phyloP scores from a whole-genome alignment of 371 early-diverging fungal species.

The Mucor lusitanicus region DNA sequence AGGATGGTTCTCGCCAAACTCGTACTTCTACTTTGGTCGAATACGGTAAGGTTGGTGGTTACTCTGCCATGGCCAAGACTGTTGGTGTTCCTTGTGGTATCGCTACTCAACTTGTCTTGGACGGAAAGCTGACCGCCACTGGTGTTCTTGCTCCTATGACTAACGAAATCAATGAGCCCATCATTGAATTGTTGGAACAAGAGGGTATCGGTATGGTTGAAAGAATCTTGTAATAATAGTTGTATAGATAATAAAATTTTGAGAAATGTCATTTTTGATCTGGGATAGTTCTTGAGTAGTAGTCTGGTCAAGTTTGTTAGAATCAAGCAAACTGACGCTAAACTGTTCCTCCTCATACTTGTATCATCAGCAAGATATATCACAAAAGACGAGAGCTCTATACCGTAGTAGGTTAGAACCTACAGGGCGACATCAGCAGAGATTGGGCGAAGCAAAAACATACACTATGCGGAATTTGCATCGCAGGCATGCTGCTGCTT shows the following conservation, averaged over 20 bases:
- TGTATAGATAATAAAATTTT: neutral
- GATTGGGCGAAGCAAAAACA: no score
- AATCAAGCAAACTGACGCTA: no score
- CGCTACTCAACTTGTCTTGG: conserved; percentile 88
- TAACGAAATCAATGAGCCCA: conserved; percentile 85
- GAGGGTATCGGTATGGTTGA: conserved; percentile 92
- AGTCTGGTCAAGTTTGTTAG: no score
- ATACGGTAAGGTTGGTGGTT: conserved; percentile 90
- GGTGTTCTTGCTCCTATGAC: conserved; percentile 97
- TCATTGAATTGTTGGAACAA: conserved; percentile 81
- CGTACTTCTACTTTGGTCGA: conserved; percentile 91
- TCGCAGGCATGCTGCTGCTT: no score
- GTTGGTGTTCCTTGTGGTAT: conserved; percentile 98
- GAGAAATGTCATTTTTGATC: neutral
- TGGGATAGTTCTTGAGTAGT: no score
- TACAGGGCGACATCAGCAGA: no score
- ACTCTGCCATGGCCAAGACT: conserved; percentile 97
- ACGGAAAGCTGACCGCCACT: conserved; percentile 71
- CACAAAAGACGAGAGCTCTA: no score
- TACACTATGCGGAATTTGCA: no score
- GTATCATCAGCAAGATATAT: no score
- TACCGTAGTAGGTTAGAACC: no score
- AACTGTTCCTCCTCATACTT: no score
- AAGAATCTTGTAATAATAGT: conserved; percentile 62
- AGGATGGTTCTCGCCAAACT: conserved; percentile 76